Conservation (phyloP, 1,284 basidiomycete species). For the Trametes polyzona region DNA sequence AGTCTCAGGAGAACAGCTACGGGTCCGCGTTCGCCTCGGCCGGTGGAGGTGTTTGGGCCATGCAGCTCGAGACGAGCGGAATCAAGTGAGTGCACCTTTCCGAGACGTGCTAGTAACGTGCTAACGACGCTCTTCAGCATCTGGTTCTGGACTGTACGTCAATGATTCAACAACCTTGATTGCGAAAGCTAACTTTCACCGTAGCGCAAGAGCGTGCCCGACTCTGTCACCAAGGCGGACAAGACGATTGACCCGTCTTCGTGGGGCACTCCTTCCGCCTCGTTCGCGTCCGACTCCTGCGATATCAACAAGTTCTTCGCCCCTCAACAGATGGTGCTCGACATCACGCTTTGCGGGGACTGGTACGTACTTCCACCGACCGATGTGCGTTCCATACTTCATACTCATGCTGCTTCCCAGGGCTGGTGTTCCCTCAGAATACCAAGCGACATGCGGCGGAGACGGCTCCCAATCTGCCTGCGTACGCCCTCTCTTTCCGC, state of each 20-base stretch:
- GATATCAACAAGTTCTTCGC: slow-evolving; percentile 54
- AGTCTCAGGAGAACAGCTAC: slow-evolving; percentile 55
- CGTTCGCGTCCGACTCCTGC: slow-evolving; percentile 50
- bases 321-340: slow-evolving; percentile 55
- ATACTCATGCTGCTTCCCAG: slow-evolving; percentile 30
- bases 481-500: slow-evolving; percentile 5
- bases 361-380: slow-evolving; percentile 40
- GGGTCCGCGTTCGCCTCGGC: slow-evolving; percentile 55
- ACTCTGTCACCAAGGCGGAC: slow-evolving; percentile 29
- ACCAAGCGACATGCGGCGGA: slow-evolving; percentile 43
- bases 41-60: slow-evolving; percentile 68
- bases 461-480: slow-evolving; percentile 31
- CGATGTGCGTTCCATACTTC: background rate
- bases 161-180: background rate
- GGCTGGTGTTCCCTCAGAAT: slow-evolving; percentile 49
- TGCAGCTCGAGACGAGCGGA: slow-evolving; percentile 62
- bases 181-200: slow-evolving; percentile 3
- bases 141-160: slow-evolving; percentile 68
- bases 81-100: slow-evolving; percentile 27
- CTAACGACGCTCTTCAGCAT: slow-evolving; percentile 43
- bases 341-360: slow-evolving; percentile 60
- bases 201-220: slow-evolving; percentile 45
- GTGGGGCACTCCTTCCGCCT: slow-evolving; percentile 64
- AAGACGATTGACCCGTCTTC: slow-evolving; percentile 50
- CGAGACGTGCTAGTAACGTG: slow-evolving; percentile 1